phyloP scores from a whole-genome alignment of 2,329 filamentous ascomycete species.

The Xenosphaeropsis pyriputrescens region DNA sequence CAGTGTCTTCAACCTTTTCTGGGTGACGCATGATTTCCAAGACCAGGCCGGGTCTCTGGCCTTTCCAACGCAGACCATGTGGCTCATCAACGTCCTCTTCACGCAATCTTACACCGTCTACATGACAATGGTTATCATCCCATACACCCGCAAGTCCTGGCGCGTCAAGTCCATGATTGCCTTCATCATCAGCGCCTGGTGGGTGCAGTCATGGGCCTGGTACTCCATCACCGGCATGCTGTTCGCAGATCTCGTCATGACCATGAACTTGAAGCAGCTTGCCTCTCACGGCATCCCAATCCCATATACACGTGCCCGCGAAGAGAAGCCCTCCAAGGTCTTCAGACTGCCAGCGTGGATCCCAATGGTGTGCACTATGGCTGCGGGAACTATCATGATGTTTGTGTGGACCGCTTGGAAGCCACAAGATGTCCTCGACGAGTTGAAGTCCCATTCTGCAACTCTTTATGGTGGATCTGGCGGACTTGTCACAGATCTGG shows the following conservation, averaged over 20 bases:
- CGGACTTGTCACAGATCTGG: slow-evolving; percentile 8
- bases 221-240: slow-evolving; percentile 25
- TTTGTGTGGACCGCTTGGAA: slow-evolving; percentile 26
- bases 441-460: slow-evolving; percentile 25
- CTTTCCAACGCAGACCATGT: slow-evolving; percentile 29
- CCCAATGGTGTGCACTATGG: slow-evolving; percentile 16
- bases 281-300: slow-evolving; percentile 11
- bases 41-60: slow-evolving; percentile 23
- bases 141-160: slow-evolving; percentile 6
- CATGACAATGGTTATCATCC: slow-evolving; percentile 30
- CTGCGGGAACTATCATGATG: slow-evolving; percentile 22
- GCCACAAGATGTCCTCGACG: slow-evolving; percentile 19
- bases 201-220: slow-evolving; percentile 31
- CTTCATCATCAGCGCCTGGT: slow-evolving; percentile 28
- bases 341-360: slow-evolving; percentile 17
- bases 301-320: too few relatives aligned
- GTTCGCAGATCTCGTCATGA: slow-evolving; percentile 24
- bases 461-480: slow-evolving; percentile 18
- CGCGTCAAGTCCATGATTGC: too few relatives aligned
- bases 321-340: slow-evolving; percentile 3
- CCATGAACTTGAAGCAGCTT: slow-evolving; percentile 21
- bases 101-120: slow-evolving; percentile 30
- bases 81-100: slow-evolving; percentile 27
- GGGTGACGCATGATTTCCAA: slow-evolving; percentile 22
- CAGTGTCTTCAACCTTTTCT: slow-evolving; percentile 29